These are phyloP conservation scores for Pyrenochaeta sp. DNA, from an alignment of 2,329 filamentous ascomycete species.

Conservation along the genomic window DNA sequence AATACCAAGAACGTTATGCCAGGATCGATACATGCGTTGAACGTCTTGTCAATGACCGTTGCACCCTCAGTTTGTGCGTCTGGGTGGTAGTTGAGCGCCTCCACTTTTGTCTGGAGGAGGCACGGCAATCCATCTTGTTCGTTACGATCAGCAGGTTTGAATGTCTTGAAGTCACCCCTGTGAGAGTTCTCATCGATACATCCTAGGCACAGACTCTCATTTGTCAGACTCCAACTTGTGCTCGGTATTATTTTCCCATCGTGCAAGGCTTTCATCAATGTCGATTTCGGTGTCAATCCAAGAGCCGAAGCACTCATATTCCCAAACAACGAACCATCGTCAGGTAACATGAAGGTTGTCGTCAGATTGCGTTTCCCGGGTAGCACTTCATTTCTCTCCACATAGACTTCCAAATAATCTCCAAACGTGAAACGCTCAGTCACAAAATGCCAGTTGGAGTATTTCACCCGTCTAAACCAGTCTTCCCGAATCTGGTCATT, in stretches of 20 bases:
- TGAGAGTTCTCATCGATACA: constrained; percentile 13
- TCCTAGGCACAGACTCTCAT: constrained; percentile 20
- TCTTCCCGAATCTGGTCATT: constrained; percentile 13
- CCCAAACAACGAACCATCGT: constrained; percentile 16
- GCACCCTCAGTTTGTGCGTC: constrained; percentile 12
- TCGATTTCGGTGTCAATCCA: constrained; percentile 20
- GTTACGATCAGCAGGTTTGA: constrained; percentile 16
- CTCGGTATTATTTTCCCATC: constrained; percentile 13
- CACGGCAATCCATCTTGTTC: constrained; percentile 16
- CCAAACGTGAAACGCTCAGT: constrained; percentile 17
- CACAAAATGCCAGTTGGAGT: constrained; percentile 16
- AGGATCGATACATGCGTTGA: constrained; percentile 28
- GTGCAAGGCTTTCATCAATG: constrained; percentile 8
- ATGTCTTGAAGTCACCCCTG: constrained; percentile 14
- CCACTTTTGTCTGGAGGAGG: constrained; percentile 19
- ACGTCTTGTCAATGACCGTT: constrained; percentile 15
- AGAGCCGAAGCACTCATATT: constrained; percentile 14
- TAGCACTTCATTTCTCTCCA: constrained; percentile 2
- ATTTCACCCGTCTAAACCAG: constrained; percentile 8
- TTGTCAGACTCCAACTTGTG: constrained; percentile 22
- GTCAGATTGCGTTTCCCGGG: constrained; percentile 12
- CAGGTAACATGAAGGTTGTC: constrained; percentile 13
- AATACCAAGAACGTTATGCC: constrained; percentile 21
- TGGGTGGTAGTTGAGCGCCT: constrained; percentile 22
- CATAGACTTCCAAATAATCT: constrained; percentile 19